Base-by-base conservation (phyloP, 257 asterid genomes). In the Misopates orontium region DNA sequence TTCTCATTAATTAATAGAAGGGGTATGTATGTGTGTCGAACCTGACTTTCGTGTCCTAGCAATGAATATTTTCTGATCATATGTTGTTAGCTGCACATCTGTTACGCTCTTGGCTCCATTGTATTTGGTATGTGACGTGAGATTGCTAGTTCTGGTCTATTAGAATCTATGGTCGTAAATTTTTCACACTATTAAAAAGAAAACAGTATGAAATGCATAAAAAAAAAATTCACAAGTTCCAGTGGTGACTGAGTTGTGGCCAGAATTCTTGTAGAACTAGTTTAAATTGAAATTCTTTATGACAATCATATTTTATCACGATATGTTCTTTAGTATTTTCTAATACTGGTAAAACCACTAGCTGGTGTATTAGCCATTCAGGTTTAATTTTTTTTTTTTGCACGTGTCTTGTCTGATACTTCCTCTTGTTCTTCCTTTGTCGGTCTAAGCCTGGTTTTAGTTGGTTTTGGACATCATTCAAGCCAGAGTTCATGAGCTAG, bases 401-500 rank as follows among this genome's bases (percentile, higher is more conserved):
- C 7, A 28, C 3, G 36, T 28, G 36, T n/a, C 55, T 58, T 74
- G 22, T 45, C 22, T 50, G 22, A 20, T 6, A 56, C 17, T 44
- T 32, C 18, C 67, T 54, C 53, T 60, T 51, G 40, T 32, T 42
- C 55, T 48, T 17, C 22, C 14, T 20, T 45, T 66, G 32, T 23
- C 56, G 6, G 54, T 21, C 22, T 13, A 20, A 36, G 57, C 41
- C 48, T 53, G 32, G 19, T 20, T 50, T 69, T 31, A 19, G 60
- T 57, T 32, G 50, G 58, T 10, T 55, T 71, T 67, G 59, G 50
- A 22, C 23, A 55, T 59, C 24, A n/a, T 21, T 56, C 18, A 60
- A 28, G 40, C 62, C 62, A 52, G 47, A 31, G 24, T 48, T 60
- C 61, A 8, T 44, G 39, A 19, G 63, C 54, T 80, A 57, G 70